Base-by-base conservation (phyloP, 2,329 filamentous ascomycete species). In the Zopfia rhizophila region DNA sequence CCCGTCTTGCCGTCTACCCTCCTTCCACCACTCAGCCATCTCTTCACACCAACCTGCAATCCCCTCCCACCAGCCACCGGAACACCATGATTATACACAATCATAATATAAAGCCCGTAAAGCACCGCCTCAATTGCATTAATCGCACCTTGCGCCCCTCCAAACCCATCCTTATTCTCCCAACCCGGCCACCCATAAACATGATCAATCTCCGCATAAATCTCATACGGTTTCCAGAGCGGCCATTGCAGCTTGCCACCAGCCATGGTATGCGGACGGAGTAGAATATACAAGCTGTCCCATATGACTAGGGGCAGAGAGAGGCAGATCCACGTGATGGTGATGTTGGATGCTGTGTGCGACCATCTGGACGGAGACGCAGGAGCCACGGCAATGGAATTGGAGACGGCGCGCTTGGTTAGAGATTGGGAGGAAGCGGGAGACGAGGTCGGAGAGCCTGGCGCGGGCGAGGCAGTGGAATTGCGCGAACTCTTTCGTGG, bases 261-360 rank as follows among this genome's bases (percentile, higher is more conserved):
- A 0, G 86, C 84, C 89, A 96, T 94, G 45, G 85, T 89, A 70
- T 87, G 83, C 21, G 91, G 91, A 14, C 91, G 89, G 41, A 89
- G 76, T 33, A 96, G 77, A 27, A 96, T 84, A 75, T 96, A 96
- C 46, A 78, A 76, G 21, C 82, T 83, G 74, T 96, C 91, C 91
- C 91, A 96, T 38, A 83, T 65, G 36, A 96, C 90, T 49, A 95
- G 80, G 1, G 89, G 90, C 12, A 94, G 74, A 14, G 89, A 91
- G 51, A 93, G 54, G 47, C 80, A 72, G 18, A 96, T 79, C 91
- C 91, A 96, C 53, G 85, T 56, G 30, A 90, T 79, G 16, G 83
- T 77, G 10, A 84, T 64, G 38, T 79, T 79, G 10, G 82, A 82
- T 3, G 84, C 82, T 0, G 80, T 84, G 63, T 89, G 85, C 8